A percentile compares a stretch with the other conserved stretches of the same genome.
Evolutionary conservation across 2,329 filamentous ascomycete genomes (phyloP).

Genomic region (Nothomitra cinnamomea): DNA sequence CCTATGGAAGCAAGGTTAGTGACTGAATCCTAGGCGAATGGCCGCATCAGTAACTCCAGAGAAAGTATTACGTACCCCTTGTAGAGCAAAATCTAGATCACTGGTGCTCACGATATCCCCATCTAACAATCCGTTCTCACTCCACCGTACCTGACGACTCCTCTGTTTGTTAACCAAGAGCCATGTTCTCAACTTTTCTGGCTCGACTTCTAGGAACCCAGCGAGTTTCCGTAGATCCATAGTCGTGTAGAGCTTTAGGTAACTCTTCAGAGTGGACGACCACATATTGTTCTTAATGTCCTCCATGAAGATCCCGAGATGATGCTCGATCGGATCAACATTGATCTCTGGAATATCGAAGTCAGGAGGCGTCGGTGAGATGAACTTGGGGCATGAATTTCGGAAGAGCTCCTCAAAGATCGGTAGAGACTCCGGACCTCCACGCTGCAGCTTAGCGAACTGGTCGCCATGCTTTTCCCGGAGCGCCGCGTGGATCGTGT

Average conservation of each 20-base stretch:
- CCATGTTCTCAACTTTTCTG: conserved; percentile 90
- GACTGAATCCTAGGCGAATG: conserved; percentile 8
- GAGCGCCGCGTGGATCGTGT: conserved; percentile 96
- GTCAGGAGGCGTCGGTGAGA: conserved; percentile 89
- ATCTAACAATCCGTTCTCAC: conserved; percentile 74
- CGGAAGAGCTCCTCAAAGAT: conserved; percentile 98
- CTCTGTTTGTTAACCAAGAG: conserved; percentile 97
- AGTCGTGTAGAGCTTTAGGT: conserved; percentile 96
- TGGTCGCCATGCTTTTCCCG: conserved; percentile 99
- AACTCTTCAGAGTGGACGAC: conserved; percentile 94
- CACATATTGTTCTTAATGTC: conserved; percentile 99
- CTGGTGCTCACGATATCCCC: conserved; percentile 86
- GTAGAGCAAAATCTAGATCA: conserved; percentile 92
- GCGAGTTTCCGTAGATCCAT: conserved; percentile 98
- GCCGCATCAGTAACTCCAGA: not conserved
- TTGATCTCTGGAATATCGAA: conserved; percentile 95
- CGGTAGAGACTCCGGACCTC: conserved; percentile 84
- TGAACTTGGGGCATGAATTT: conserved; percentile 97
- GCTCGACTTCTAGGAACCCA: conserved; percentile 89
- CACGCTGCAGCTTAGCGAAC: conserved; percentile 88
- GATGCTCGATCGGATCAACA: conserved; percentile 93
- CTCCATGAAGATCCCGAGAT: conserved; percentile 96
- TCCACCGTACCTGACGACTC: conserved; percentile 90
- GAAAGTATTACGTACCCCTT: conserved; percentile 51
- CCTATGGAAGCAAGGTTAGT: conserved; percentile 30